Evolutionary conservation across 176 grass and related monocot genomes (phyloP), one percentile per base, ranked within the genome.

Genomic region (Oryza australiensis): DNA sequence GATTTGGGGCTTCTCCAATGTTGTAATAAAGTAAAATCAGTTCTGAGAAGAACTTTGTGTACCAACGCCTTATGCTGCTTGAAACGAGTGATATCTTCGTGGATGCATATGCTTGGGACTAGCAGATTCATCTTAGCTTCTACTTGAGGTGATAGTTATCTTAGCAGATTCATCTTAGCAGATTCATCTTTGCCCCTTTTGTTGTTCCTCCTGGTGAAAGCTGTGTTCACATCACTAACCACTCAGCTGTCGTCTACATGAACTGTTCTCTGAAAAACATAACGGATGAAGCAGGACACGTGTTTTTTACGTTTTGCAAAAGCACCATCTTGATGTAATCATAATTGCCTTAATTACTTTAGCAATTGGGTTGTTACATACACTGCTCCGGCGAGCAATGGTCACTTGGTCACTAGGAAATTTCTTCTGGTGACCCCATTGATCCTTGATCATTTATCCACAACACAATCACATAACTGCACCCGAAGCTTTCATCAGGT

Each of bases 1-100:
- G 42, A 63, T 30, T 23, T 84, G 26, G 80, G 59, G 9, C 27
- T 43, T 45, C 20, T 74, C 20, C 59, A 64, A 45, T 74, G 40
- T 74, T 29, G 45, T 7, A 82, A 82, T 74, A 49, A 82, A 64
- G 38, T 41, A 48, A 26, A 72, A 28, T 28, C 27, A 57, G 26
- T 73, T 28, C 57, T 82, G 46, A 38, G 68, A 37, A 85, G 49
- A 38, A 89, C 64, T 80, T 76, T 16, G 28, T 84, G 49, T 80
- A 80, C 15, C 20, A 13, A 42, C 23, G 15, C 41, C 38, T 8
- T 80, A 45, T 33, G 51, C 46, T 80, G 60, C 27, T 42, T 57
- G 60, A 12, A 42, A 75, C 13, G 2, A 80, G 62, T 20, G 20
- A 71, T 15, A 34, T 16, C 18, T 2, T 6, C 22, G 33, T 42